Evolutionary conservation across 1,139 yeast genomes (phyloP), one percentile per base, ranked within the genome.

Genomic region (Debaryomycetaceae sp.): DNA sequence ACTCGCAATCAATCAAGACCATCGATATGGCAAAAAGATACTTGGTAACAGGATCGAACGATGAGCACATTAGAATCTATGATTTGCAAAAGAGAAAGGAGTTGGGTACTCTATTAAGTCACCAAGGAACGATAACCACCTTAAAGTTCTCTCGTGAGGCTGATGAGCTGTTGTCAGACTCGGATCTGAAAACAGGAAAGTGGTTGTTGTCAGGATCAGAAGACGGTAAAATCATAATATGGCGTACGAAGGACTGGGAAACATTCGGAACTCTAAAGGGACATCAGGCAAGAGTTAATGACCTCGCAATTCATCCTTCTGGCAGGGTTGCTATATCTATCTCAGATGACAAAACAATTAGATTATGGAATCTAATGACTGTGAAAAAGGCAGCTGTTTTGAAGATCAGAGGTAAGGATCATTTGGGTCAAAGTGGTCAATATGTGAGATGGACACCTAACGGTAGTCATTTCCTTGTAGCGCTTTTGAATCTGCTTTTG

Each of bases 241-340:
- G 99, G 99, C 78, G 99, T 65, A 86, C 95, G 5, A 89, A 88
- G 61, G 99, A 95, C 65, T 93, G 99, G 99, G 98, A 93, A 60
- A 77, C 83, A 41, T 83, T 89, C 61, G 96, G 95, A 3, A 83
- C 84, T 24, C 72, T 95, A 62, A 90, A 90, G 66, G 97, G 97
- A 5, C 97, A 90, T 62, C 74, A 74, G 24, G 90, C 81, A 24
- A 75, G 84, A 45, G 78, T 95, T 37, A 86, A 85, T 55, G 98
- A 89, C 63, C 59, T 93, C 41, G 86, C 91, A 34, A 86, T 93
- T 40, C 99, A 93, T 62, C 96, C 96, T 13, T 75, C 90, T n/a
- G 97, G 96, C 14, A 79, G 90, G 65, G 83, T 93, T 44, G 97
- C 97, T 6, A 80, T 95, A 33, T 85, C 95, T 47, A 96, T 89